Base-by-base conservation (phyloP, 129 eudicot genomes). In the Sambucus nigra region DNA sequence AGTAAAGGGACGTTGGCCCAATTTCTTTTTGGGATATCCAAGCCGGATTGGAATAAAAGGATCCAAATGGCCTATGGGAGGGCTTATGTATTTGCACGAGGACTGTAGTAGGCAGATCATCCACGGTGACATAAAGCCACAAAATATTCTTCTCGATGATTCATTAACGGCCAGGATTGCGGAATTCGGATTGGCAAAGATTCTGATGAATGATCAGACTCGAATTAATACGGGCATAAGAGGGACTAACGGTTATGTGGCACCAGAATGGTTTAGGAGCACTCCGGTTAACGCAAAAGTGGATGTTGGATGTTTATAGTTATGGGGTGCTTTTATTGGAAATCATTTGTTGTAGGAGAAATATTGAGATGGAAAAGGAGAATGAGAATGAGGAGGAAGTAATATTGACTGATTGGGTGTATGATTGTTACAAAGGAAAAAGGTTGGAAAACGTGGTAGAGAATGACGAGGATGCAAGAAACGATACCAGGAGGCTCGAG, bases 61-160 rank as follows among this genome's bases (percentile, higher is more conserved):
- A 7, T 32, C 10, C 60, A 65, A 29, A 63, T 68, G 7, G 68
- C 66, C 0, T 5, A 23, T 3, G 73, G 66, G 40, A 32, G 76
- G 76, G 40, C 41, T 75, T 1, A 20, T 50, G 26, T 69, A 70
- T 48, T 28, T 76, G 20, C 77, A 76, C 47, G 82, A 66, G 44
- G 82, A 76, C 21, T 76, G 82, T 53, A 61, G 42, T 24, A 60
- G 63, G 13, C 73, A 70, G 52, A 71, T 76, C 39, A 76, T 76
- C 9, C 82, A 76, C 45, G 71, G 83, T 18, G 83, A 76, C 33
- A 69, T 76, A 0, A 76, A 76, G 75, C 75, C 83, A 2, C 75
- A 72, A 52, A 76, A 76, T 35, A 50, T 76, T 3, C 75, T 76
- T 16, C 54, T 76, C 5, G 83, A 72, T 41, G 78, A 67, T 16